A percentile compares a stretch with the other conserved stretches of the same genome.
Conservation (phyloP, 805 yeast genomes). For the Wickerhamomyces bovis region DNA sequence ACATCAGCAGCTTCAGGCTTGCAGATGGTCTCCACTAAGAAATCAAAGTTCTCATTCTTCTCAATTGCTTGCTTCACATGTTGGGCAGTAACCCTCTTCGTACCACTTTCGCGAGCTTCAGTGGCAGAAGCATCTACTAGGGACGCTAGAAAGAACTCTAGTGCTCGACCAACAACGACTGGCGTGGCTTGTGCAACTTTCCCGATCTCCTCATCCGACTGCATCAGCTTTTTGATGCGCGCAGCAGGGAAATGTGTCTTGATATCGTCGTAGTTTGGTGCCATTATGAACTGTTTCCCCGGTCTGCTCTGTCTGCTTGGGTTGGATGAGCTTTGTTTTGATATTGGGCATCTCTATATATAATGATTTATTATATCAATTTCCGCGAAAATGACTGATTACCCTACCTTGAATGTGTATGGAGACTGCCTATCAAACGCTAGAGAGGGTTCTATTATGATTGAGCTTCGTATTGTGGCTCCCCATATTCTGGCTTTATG, state of each 20-base stretch:
- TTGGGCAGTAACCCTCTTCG: slow-evolving; percentile 74
- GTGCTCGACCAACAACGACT: slow-evolving; percentile 91
- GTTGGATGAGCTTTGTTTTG: neutral
- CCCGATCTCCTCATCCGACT: slow-evolving; percentile 96
- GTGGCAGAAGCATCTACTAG: slow-evolving; percentile 78
- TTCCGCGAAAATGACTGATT: neutral
- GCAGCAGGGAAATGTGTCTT: slow-evolving; percentile 90
- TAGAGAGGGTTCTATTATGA: neutral
- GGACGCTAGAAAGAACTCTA: slow-evolving; percentile 86
- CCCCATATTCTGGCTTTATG: too few species aligned
- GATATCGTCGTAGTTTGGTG: slow-evolving; percentile 33
- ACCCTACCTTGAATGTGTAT: neutral
- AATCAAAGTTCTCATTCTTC: slow-evolving; percentile 87
- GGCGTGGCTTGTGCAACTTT: slow-evolving; percentile 99
- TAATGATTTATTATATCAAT: too few species aligned
- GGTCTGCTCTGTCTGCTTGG: too few species aligned
- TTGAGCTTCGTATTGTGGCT: too few species aligned
- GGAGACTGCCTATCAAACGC: neutral
- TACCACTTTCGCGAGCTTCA: slow-evolving; percentile 70
- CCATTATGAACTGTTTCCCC: too few species aligned
- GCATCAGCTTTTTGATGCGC: slow-evolving; percentile 93
- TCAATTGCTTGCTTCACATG: slow-evolving; percentile 81
- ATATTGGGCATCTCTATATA: too few species aligned
- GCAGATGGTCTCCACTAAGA: slow-evolving; percentile 58
- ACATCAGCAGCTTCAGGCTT: slow-evolving; percentile 14